phyloP scores from a whole-genome alignment of 352 stramenopile genomes.

The Globisporangium takayamanum region DNA sequence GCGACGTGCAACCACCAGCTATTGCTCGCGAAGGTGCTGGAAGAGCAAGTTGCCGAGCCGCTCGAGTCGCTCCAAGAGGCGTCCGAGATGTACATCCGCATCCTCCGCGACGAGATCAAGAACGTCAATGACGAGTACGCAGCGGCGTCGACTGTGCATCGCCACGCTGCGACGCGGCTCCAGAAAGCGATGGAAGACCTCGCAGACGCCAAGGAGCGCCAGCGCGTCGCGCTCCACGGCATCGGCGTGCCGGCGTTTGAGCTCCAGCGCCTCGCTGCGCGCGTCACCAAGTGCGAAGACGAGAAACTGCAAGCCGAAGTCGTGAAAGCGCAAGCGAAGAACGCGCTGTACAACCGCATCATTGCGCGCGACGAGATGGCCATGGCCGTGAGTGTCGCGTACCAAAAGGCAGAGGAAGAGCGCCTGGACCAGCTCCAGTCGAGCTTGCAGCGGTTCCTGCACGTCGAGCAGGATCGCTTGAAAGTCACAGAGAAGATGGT shows the following conservation, averaged over 20 bases:
- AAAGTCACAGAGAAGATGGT: conserved; percentile 61
- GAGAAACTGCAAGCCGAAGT: conserved; percentile 54
- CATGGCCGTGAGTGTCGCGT: conserved; percentile 85
- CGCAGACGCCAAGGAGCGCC: conserved; percentile 43
- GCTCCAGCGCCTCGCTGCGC: conserved; percentile 58
- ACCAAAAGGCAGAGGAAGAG: conserved; percentile 82
- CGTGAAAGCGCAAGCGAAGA: conserved; percentile 58
- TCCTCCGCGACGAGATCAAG: conserved; percentile 66
- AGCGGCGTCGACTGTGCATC: conserved; percentile 29
- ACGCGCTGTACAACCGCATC: conserved; percentile 72
- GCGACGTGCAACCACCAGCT: conserved; percentile 60
- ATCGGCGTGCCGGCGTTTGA: conserved; percentile 82
- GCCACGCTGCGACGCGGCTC: conserved; percentile 24
- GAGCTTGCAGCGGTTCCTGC: conserved; percentile 62
- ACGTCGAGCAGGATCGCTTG: conserved; percentile 72
- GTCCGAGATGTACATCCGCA: conserved; percentile 75
- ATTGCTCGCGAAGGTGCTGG: conserved; percentile 64
- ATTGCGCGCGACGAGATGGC: conserved; percentile 83
- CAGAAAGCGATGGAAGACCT: conserved; percentile 39
- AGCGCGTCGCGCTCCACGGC: conserved; percentile 62
- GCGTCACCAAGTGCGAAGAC: conserved; percentile 55
- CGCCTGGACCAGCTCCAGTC: conserved; percentile 67
- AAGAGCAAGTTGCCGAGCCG: conserved; percentile 76
- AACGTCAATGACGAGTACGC: conserved; percentile 73
- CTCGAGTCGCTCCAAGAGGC: conserved; percentile 71